Evolutionary conservation across 2,329 filamentous ascomycete species (phyloP), one percentile per base, ranked within the genome.

Genomic region (Leptographium wingfieldii): DNA sequence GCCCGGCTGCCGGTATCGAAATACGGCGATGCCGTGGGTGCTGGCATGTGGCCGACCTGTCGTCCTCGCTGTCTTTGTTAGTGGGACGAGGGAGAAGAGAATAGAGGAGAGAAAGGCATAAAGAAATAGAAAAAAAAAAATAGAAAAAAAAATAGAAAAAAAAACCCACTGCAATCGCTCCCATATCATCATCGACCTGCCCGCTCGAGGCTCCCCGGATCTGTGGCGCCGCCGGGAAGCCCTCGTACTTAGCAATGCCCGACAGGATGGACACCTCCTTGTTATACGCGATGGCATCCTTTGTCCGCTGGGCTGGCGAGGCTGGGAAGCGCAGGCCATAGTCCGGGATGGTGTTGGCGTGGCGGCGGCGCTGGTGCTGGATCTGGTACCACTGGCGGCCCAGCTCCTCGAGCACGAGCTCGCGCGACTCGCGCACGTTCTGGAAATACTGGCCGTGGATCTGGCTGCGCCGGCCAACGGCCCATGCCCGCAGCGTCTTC

Each of bases 321-420:
- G 86, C 83, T 9, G 90, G 88, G 69, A 95, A 95, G 59, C 87
- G 83, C 66, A 95, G 82, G 60, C 87, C 85, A 69, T 88, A 96
- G 66, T 94, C 89, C 49, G 88, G 85, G 64, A 92, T 83, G 62
- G 87, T 86, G 67, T 89, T 87, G 63, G 90, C 87, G 63, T 86
- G 85, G 22, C 69, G 68, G 57, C 71, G 66, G 61, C 94, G 84
- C 69, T 95, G 90, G 65, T 89, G 86, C 71, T 97, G 92, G 60
- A 97, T 89, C 66, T 92, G 87, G 72, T 95, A 96, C 80, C 92
- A 95, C 65, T 94, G 86, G 70, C 90, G 85, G 68, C 94, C 92
- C 61, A 96, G 83, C 61, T 86, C 80, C 63, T 92, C 87, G 35
- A 97, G 78, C 54, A 88, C 82, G 59, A 81, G 80, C 71, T 97